phyloP scores from a whole-genome alignment of 345 rosid genomes.

The Anacardium occidentale region DNA sequence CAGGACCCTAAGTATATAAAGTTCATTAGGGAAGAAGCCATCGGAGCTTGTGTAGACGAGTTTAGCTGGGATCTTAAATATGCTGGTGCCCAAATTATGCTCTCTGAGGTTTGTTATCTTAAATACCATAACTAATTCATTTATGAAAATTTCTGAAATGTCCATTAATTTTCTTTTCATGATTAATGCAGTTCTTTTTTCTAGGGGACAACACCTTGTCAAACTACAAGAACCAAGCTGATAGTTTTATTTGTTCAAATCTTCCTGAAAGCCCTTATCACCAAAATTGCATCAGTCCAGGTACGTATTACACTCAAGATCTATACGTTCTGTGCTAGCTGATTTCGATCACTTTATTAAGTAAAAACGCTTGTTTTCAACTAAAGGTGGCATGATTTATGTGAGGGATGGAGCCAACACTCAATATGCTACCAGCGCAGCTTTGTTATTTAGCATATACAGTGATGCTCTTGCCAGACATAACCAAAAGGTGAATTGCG shows the following conservation, averaged over 20 bases:
- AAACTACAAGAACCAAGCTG: conserved; percentile 60
- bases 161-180: background rate
- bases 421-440: conserved; percentile 72
- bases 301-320: conserved; percentile 18
- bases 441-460: conserved; percentile 54
- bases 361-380: background rate
- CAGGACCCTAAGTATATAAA: conserved; percentile 34
- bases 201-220: conserved; percentile 43
- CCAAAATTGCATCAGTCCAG: conserved; percentile 61
- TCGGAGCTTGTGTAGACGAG: conserved; percentile 62
- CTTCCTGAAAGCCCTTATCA: conserved; percentile 73
- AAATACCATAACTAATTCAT: conserved; percentile 12
- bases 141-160: conserved; percentile 1
- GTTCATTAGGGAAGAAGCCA: conserved; percentile 53
- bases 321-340: too few relatives aligned
- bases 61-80: conserved; percentile 95
- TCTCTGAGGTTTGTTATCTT: conserved; percentile 48
- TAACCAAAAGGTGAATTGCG: conserved; percentile 55
- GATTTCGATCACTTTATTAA: too few relatives aligned
- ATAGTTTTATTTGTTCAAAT: conserved; percentile 67
- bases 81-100: conserved; percentile 78
- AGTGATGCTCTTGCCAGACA: conserved; percentile 43
- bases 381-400: conserved; percentile 71
- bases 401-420: conserved; percentile 88
- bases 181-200: conserved; percentile 50